Conservation (phyloP, 306 rosid species). For the Glycine soja region DNA sequence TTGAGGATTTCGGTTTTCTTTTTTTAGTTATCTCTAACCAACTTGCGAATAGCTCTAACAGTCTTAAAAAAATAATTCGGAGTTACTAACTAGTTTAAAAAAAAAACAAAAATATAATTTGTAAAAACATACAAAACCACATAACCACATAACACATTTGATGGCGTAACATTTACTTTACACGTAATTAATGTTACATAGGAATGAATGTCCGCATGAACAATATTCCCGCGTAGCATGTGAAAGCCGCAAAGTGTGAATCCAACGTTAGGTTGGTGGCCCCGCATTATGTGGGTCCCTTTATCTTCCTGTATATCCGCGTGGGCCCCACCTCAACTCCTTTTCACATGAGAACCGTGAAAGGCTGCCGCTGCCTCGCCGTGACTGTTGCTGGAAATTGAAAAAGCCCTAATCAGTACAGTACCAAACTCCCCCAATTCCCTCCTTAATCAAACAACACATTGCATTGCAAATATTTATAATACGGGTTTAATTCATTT, state of each 20-base stretch:
- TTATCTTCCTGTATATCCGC: neutral
- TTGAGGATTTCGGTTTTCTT: no score
- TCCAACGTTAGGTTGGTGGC: neutral
- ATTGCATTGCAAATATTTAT: no score
- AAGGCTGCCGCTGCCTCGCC: conserved; percentile 40
- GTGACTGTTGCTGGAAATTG: conserved; percentile 39
- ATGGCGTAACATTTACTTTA: neutral
- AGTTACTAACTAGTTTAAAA: no score
- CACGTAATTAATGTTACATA: neutral
- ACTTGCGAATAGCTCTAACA: no score
- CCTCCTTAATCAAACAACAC: no score
- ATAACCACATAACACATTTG: neutral
- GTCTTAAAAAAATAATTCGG: no score
- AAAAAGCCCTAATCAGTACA: neutral
- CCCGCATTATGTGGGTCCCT: conserved; percentile 27
- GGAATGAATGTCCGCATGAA: conserved; percentile 16
- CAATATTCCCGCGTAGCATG: conserved; percentile 25
- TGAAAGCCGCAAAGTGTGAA: conserved; percentile 35
- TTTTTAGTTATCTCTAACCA: no score
- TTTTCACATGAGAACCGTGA: conserved; percentile 33
- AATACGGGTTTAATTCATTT: no score
- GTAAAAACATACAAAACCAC: no score
- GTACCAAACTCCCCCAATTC: neutral
- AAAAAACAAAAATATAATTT: no score
- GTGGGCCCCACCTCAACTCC: conserved; percentile 23